Conservation (phyloP, 1,284 basidiomycete species). For the Boletus sp. region DNA sequence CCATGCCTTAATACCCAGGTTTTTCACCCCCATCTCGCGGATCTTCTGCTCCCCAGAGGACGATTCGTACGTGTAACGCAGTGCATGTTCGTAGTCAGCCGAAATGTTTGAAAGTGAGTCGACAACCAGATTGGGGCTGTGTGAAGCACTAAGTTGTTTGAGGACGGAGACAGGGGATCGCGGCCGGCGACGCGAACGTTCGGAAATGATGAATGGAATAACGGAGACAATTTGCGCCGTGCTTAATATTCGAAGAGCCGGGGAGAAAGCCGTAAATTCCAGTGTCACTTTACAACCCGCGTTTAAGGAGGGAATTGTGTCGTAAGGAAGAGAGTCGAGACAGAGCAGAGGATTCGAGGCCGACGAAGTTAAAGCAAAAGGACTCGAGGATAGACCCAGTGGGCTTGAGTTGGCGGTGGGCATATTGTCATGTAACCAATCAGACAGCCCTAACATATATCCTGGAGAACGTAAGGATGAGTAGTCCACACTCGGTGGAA, state of each 20-base stretch:
- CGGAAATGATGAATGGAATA: constrained; percentile 28
- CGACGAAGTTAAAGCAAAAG: constrained; percentile 5
- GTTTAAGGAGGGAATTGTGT: constrained; percentile 4
- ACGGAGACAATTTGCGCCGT: constrained; percentile 23
- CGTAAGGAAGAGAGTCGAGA: constrained; percentile 24
- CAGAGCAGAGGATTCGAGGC: constrained; percentile 10
- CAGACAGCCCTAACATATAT: neutral
- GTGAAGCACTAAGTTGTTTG: constrained; percentile 18
- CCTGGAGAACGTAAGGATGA: neutral
- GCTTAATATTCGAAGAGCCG: constrained; percentile 20
- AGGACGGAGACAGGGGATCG: constrained; percentile 25
- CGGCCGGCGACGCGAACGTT: constrained; percentile 18
- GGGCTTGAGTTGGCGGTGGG: neutral
- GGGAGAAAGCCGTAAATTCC: constrained; percentile 33
- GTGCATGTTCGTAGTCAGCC: constrained; percentile 32
- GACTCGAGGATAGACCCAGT: neutral
- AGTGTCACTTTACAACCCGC: constrained; percentile 16
- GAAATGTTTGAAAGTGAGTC: constrained; percentile 46
- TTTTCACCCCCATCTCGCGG: constrained; percentile 32
- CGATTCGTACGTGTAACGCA: constrained; percentile 24
- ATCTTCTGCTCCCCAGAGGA: constrained; percentile 30
- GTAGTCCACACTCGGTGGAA: neutral
- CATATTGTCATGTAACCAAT: constrained; percentile 1
- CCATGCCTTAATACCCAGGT: constrained; percentile 43
- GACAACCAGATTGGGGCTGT: constrained; percentile 40